Percentiles rank a stretch among this genome's conserved stretches.
phyloP scores from a whole-genome alignment of 225 moss, liverwort and hornwort species.

The Bryoerythrophyllum caledonicum region DNA sequence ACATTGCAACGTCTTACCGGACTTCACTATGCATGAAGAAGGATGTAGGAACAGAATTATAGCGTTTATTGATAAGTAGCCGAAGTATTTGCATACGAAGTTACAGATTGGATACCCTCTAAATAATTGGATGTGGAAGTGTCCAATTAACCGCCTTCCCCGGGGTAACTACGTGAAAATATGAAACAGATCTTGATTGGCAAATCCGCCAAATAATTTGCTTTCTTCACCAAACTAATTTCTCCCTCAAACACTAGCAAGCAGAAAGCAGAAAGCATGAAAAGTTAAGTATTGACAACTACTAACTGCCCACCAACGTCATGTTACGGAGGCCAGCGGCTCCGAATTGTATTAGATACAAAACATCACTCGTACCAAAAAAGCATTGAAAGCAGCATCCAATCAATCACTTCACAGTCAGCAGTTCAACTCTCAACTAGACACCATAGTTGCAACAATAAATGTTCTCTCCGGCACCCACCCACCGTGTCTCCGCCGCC shows the following conservation, averaged over 20 bases:
- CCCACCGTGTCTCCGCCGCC: not conserved
- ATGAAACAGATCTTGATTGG: not conserved
- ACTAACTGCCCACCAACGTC: not conserved
- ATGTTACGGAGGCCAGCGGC: not conserved
- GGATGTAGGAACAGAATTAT: not conserved
- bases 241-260: not conserved
- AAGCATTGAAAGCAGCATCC: not conserved
- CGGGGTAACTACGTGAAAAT: slow-evolving; percentile 4
- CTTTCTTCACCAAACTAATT: not conserved
- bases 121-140: not conserved
- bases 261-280: not conserved
- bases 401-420: slow-evolving; percentile 27
- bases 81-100: not conserved
- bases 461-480: not conserved
- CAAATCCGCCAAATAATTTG: slow-evolving; percentile 1
- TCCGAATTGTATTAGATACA: not conserved
- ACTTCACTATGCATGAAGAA: not conserved
- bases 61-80: not conserved
- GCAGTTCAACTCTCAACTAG: slow-evolving; percentile 21
- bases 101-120: not conserved
- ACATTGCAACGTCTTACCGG: too few species aligned
- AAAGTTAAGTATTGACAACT: not conserved
- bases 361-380: not conserved
- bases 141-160: not conserved
- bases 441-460: slow-evolving; percentile 18